Evolutionary conservation across 768 basidiomycete species (phyloP).

Genomic region (Xerocomellus amylosporus): DNA sequence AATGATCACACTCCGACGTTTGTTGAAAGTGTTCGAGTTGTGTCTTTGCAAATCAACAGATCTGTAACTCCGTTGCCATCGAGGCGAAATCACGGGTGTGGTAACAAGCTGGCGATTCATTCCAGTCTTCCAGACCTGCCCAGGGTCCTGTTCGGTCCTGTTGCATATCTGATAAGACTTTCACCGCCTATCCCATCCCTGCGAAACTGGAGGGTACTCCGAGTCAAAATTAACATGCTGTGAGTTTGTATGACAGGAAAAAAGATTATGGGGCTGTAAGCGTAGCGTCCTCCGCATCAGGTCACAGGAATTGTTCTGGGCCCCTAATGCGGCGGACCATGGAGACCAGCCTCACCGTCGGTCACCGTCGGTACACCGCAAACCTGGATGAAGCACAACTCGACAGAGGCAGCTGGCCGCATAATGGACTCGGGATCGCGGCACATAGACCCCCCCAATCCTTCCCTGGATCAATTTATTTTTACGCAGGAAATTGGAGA

Average conservation of each 20-base stretch:
- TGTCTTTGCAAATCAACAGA: not conserved
- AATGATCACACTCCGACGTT: too few relatives aligned
- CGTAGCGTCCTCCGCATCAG: not conserved
- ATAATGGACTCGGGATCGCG: not conserved
- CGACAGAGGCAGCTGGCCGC: not conserved
- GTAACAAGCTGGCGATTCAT: not conserved
- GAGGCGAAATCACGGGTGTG: not conserved
- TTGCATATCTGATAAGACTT: not conserved
- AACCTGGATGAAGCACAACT: not conserved
- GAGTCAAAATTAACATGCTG: too few relatives aligned
- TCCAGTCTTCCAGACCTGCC: too few relatives aligned
- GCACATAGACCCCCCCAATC: not conserved
- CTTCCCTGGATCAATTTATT: not conserved
- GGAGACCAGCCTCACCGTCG: too few relatives aligned
- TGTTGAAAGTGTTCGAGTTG: too few relatives aligned
- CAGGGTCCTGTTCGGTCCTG: too few relatives aligned
- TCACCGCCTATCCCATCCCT: not conserved
- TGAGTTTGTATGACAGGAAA: not conserved
- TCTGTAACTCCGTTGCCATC: not conserved
- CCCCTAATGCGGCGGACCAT: not conserved
- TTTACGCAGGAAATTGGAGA: not conserved
- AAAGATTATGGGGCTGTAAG: not conserved
- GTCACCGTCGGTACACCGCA: too few relatives aligned
- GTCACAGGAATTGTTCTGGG: not conserved
- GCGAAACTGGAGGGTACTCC: not conserved